Evolutionary conservation across 352 stramenopile genomes (phyloP).

Genomic region (Phytopythium kandeliae): DNA sequence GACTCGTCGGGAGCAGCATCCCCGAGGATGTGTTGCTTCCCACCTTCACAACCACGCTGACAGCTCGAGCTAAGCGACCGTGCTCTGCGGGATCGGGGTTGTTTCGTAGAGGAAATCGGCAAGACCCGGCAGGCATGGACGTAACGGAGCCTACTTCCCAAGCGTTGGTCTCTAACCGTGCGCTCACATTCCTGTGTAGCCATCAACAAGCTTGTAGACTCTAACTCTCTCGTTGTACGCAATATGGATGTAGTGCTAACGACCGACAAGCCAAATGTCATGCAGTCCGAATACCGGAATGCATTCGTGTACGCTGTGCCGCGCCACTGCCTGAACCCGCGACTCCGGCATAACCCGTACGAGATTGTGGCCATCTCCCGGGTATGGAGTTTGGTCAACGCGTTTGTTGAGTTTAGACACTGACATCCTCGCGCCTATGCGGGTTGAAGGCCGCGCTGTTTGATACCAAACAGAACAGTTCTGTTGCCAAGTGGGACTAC

Average conservation of each 20-base stretch:
- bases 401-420: not conserved
- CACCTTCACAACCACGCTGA: not conserved
- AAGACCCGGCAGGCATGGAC: not conserved
- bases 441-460: constrained; percentile 20
- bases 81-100: not conserved
- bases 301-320: constrained; percentile 71
- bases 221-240: not conserved
- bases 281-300: constrained; percentile 18
- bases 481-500: constrained; percentile 44
- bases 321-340: constrained; percentile 38
- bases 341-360: constrained; percentile 56
- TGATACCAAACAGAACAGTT: constrained; percentile 13
- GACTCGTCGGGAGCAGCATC: too few species aligned
- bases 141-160: not conserved
- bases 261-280: not conserved
- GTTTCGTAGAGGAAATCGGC: not conserved
- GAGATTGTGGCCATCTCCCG: constrained; percentile 54
- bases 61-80: not conserved
- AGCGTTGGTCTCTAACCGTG: not conserved
- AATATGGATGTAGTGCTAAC: not conserved
- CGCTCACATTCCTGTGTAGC: not conserved
- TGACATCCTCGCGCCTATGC: too few species aligned
- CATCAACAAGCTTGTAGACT: not conserved
- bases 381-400: constrained; percentile 19
- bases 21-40: not conserved